Conservation (phyloP, 345 rosid genomes). For the Carallia pectinifolia region DNA sequence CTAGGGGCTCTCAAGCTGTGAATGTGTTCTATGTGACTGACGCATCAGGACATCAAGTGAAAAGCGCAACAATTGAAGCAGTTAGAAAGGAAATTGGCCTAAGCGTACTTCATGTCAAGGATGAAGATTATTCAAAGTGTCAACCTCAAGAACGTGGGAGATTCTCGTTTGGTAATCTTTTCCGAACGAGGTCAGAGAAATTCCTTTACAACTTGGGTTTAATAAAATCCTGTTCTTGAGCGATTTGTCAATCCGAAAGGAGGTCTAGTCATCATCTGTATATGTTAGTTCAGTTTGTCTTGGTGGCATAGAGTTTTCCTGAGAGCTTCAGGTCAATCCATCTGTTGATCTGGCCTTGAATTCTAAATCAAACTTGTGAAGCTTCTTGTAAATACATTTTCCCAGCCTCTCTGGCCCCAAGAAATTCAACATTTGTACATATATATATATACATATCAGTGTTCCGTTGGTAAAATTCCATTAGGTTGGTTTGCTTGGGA, state of each 20-base stretch:
- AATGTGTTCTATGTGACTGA: conserved; percentile 79
- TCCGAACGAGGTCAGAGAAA: conserved; percentile 70
- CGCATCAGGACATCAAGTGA: conserved; percentile 66
- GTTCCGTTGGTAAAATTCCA: neutral
- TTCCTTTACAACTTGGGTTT: conserved; percentile 70
- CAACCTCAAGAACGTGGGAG: conserved; percentile 41
- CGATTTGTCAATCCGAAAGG: conserved; percentile 15
- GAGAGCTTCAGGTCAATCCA: conserved; percentile 18
- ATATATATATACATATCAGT: neutral
- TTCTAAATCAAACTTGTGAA: conserved; percentile 10
- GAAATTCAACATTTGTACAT: conserved; percentile 9
- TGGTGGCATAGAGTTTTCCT: neutral
- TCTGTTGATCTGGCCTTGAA: conserved; percentile 16
- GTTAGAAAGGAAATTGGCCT: conserved; percentile 73
- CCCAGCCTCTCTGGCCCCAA: neutral
- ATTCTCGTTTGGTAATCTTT: conserved; percentile 66
- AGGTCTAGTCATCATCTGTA: conserved; percentile 12
- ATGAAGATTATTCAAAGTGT: conserved; percentile 38
- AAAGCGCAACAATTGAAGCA: conserved; percentile 68
- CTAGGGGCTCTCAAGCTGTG: conserved; percentile 75
- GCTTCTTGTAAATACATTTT: conserved; percentile 24
- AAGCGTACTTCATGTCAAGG: conserved; percentile 62
- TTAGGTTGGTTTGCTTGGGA: no score
- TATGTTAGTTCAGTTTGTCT: conserved; percentile 22
- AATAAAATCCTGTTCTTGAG: conserved; percentile 52